Evolutionary conservation across 2,329 filamentous ascomycete species (phyloP).

Genomic region (Dactylellina cionopaga): DNA sequence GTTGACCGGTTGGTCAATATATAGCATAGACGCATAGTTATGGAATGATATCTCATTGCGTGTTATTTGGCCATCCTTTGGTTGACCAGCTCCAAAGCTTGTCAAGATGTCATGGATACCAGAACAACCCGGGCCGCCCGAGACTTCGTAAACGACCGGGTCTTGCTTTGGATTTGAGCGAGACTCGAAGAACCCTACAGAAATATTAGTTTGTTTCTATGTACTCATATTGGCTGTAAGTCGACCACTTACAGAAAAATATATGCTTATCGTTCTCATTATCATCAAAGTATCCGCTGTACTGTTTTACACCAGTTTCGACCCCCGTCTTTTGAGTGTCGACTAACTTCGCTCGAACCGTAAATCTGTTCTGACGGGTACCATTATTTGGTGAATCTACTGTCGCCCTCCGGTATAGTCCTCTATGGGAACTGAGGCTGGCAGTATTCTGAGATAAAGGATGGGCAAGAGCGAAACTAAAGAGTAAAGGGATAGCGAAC

Average conservation of each 20-base stretch:
- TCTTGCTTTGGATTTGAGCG: constrained; percentile 97
- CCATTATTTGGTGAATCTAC: too few species aligned
- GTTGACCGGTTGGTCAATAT: constrained; percentile 98
- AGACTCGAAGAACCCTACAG: constrained; percentile 95
- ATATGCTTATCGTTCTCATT: constrained; percentile 92
- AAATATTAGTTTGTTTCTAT: constrained; percentile 3
- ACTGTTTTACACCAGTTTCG: constrained; percentile 90
- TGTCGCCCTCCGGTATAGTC: not conserved
- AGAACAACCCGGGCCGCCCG: constrained; percentile 95
- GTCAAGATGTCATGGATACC: constrained; percentile 96
- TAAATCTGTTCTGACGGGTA: too few species aligned
- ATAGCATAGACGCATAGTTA: constrained; percentile 96
- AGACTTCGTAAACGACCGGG: constrained; percentile 92
- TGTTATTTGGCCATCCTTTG: too few species aligned
- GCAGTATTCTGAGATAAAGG: too few species aligned
- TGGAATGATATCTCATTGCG: too few species aligned
- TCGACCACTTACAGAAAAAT: constrained; percentile 83
- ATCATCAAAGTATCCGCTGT: constrained; percentile 96
- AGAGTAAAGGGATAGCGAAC: too few species aligned
- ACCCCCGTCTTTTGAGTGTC: too few species aligned
- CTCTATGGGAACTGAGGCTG: not conserved
- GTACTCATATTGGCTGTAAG: not conserved
- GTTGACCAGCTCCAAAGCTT: too few species aligned
- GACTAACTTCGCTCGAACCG: too few species aligned
- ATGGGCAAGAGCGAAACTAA: too few species aligned